Evolutionary conservation across 805 yeast species (phyloP), one percentile per base, ranked within the genome.

Genomic region (Saturnispora galanensis): DNA sequence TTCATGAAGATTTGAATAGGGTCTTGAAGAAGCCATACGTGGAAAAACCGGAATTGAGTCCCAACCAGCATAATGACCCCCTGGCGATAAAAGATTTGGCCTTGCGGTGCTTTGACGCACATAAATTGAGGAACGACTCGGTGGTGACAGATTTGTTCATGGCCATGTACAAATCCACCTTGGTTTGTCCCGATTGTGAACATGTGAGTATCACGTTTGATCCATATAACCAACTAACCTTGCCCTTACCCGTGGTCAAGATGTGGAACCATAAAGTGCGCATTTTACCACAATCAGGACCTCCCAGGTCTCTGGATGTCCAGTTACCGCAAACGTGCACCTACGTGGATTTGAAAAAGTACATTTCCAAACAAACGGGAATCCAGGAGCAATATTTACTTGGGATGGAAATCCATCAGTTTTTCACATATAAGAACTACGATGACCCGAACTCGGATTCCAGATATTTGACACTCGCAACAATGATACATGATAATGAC

Each of bases 1-100:
- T 90, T 32, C 97, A 90, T 58, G 97, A 90, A 61, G 97, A 90
- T 63, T 68, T 90, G 50, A 93, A 93, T 57, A 70, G 96, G 45
- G 81, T 90, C 28, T 58, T 75, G 8, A 66, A 83, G 32, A 93
- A 93, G 58, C 97, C 97, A 1, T 81, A 81, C 51, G 76, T 86
- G 7, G 95, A 86, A 54, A 87, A 87, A 56, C 96, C 97, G 0
- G 96, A 87, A 56, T 59, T 82, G 17, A 64, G 74, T 10, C 85
- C 79, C 32, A 81, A 75, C 31, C 77, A 77, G 55, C 73, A 77
- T 3, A 65, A 69, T 35, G 74, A 83, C 56, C 62, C 64, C 0
- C 60, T 60, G 0, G 79, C 76, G 7, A 72, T 89, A 10, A 63
- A 60, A n/a, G 65, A 68, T 21, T 66, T 93, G 39, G 96, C 97